Base-by-base conservation (phyloP, 768 basidiomycete genomes). In the Phlegmacium glaucopus region DNA sequence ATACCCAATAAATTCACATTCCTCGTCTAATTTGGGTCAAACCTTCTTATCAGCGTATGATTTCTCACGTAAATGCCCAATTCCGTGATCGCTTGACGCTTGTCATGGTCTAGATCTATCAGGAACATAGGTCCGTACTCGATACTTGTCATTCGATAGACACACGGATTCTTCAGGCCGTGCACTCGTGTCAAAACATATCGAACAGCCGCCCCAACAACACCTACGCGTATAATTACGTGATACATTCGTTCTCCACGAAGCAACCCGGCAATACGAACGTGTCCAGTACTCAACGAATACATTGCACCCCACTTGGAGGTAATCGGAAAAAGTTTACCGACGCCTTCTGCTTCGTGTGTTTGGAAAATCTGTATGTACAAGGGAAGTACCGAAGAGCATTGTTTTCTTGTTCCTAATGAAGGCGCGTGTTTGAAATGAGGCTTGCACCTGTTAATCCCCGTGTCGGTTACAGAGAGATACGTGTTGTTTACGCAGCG, bases 241-340 rank as follows among this genome's bases (percentile, higher is more conserved):
- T n/a, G n/a, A n/a, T n/a, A n/a, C n/a, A n/a, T n/a, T n/a, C n/a
- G n/a, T n/a, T n/a, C n/a, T n/a, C 28, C 60, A 38, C n/a, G 69
- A 58, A 27, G 72, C 61, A 10, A 78, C 64, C 2, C 76, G 75
- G 13, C 70, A 63, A 39, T 61, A 65, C 1, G 82, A 73, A n/a
- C 78, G 70, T 41, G 68, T 70, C 36, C 70, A 72, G n/a, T n/a
- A n/a, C n/a, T n/a, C n/a, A n/a, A n/a, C n/a, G n/a, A n/a, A n/a
- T n/a, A n/a, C n/a, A n/a, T n/a, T n/a, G n/a, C n/a, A n/a, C n/a
- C n/a, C n/a, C n/a, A n/a, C n/a, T n/a, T 4, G 72, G 72, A 7
- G 72, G 72, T 16, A 72, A 52, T 13, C 61, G 60, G 47, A 59
- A 66, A 16, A 50, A 42, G 37, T 57, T 61, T n/a, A n/a, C n/a